A percentile compares a stretch with the other conserved stretches of the same genome.
Conservation (phyloP, 352 stramenopile genomes). For the Globisporangium mamillatum region DNA sequence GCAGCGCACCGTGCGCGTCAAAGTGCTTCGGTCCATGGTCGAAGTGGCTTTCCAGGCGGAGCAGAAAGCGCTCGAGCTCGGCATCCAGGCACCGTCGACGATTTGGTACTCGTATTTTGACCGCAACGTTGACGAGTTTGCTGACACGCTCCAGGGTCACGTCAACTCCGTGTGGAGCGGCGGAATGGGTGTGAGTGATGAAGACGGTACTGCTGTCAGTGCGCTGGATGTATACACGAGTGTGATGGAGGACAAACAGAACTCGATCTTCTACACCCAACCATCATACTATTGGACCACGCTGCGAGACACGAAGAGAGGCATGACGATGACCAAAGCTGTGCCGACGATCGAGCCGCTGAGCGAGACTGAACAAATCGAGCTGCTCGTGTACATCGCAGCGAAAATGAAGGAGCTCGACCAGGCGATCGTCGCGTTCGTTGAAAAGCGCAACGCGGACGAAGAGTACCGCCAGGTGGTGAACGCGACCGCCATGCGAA, state of each 20-base stretch:
- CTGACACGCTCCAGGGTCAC: constrained; percentile 46
- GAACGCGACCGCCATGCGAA: constrained; percentile 27
- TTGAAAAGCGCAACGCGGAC: constrained; percentile 28
- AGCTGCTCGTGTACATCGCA: constrained; percentile 26
- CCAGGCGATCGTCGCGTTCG: constrained; percentile 26
- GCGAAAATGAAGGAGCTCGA: constrained; percentile 29
- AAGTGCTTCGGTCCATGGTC: constrained; percentile 30
- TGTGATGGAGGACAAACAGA: constrained; percentile 21
- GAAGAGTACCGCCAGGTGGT: constrained; percentile 36
- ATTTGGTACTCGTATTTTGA: constrained; percentile 59
- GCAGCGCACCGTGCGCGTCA: constrained; percentile 32
- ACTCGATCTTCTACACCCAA: constrained; percentile 28
- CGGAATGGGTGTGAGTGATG: constrained; percentile 1
- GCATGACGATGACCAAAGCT: constrained; percentile 24
- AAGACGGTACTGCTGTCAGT: background rate
- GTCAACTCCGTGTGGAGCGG: constrained; percentile 30
- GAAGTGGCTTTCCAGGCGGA: constrained; percentile 46
- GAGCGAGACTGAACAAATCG: constrained; percentile 30
- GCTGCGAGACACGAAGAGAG: constrained; percentile 25
- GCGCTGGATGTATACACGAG: constrained; percentile 35
- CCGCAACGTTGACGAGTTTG: constrained; percentile 48
- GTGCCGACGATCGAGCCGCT: constrained; percentile 30
- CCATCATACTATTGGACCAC: constrained; percentile 46
- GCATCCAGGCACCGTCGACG: constrained; percentile 53
- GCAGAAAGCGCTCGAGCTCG: constrained; percentile 29